Conservation (phyloP, 2,329 filamentous ascomycete species). For the Neurospora sp. region DNA sequence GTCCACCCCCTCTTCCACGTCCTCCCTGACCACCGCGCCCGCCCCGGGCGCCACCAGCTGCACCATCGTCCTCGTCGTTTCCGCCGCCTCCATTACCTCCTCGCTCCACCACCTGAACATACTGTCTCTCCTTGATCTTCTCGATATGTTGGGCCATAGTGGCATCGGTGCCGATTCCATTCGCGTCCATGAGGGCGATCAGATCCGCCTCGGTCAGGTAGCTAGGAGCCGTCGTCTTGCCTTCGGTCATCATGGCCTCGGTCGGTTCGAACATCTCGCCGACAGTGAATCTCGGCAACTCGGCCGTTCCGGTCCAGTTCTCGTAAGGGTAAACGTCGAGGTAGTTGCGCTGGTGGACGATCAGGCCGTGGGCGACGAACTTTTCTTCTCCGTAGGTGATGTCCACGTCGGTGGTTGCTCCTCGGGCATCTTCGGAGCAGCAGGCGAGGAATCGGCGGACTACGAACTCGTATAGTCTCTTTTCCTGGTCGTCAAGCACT, state of each 20-base stretch:
- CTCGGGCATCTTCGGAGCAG: conserved; percentile 88
- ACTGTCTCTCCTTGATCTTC: conserved; percentile 85
- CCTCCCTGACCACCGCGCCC: conserved; percentile 39
- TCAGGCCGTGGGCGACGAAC: conserved; percentile 74
- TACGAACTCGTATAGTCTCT: conserved; percentile 83
- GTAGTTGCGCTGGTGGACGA: conserved; percentile 83
- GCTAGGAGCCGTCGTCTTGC: conserved; percentile 74
- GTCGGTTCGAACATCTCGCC: conserved; percentile 80
- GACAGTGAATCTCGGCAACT: conserved; percentile 67
- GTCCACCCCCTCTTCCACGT: conserved; percentile 34
- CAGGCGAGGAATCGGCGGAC: conserved; percentile 87
- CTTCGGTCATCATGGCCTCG: conserved; percentile 81
- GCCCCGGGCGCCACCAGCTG: conserved; percentile 19
- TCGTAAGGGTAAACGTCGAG: conserved; percentile 94
- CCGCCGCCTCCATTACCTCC: conserved; percentile 3
- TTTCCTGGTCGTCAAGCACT: conserved; percentile 56
- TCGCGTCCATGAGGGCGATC: conserved; percentile 94
- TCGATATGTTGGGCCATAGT: conserved; percentile 99
- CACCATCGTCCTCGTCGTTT: conserved; percentile 14
- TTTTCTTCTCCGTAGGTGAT: conserved; percentile 73
- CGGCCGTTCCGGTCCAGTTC: conserved; percentile 82
- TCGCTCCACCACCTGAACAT: conserved; percentile 57
- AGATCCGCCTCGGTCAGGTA: conserved; percentile 94
- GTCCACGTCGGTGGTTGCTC: conserved; percentile 74
- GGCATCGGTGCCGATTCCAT: conserved; percentile 95